A percentile compares a stretch with the other conserved stretches of the same genome.
phyloP scores from a whole-genome alignment of 352 stramenopile genomes.

The Pythium oligandrum region DNA sequence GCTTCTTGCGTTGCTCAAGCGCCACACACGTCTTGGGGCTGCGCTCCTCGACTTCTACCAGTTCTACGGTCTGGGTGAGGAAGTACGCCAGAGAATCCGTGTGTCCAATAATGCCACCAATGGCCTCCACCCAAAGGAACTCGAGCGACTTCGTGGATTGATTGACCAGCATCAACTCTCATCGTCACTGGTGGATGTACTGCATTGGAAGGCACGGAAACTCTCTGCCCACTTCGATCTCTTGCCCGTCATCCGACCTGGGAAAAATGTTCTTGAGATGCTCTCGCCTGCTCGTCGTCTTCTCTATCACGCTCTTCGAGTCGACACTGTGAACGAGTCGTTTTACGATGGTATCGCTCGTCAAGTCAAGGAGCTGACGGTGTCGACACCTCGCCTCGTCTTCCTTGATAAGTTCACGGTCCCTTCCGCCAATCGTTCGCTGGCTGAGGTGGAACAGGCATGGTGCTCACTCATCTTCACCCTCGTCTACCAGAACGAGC shows the following conservation, averaged over 20 bases:
- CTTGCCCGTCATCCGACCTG: slow-evolving; percentile 23
- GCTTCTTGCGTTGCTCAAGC: slow-evolving; percentile 3
- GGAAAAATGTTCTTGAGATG: slow-evolving; percentile 33
- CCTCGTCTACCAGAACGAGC: slow-evolving; percentile 30
- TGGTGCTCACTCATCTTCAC: slow-evolving; percentile 44
- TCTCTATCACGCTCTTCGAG: slow-evolving; percentile 47
- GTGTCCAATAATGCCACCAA: slow-evolving; percentile 16
- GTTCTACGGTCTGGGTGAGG: slow-evolving; percentile 57
- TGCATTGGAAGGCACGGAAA: slow-evolving; percentile 36
- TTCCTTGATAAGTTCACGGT: background rate
- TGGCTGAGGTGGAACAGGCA: slow-evolving; percentile 30
- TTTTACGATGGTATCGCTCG: slow-evolving; percentile 11
- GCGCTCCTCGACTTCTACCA: slow-evolving; percentile 69
- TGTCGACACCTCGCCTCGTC: background rate
- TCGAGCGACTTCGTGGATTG: too few relatives aligned
- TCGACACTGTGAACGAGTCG: slow-evolving; percentile 31
- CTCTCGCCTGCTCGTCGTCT: slow-evolving; percentile 35
- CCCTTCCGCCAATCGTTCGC: slow-evolving; percentile 21
- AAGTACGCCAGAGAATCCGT: slow-evolving; percentile 50
- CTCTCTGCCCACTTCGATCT: slow-evolving; percentile 60
- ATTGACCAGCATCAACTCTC: slow-evolving; percentile 59
- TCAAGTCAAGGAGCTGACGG: background rate
- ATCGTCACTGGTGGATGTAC: slow-evolving; percentile 54
- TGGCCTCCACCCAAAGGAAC: slow-evolving; percentile 21
- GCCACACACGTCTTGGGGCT: slow-evolving; percentile 37